Conservation (phyloP, 495 filamentous ascomycete species). For the Bacidia rubella region DNA sequence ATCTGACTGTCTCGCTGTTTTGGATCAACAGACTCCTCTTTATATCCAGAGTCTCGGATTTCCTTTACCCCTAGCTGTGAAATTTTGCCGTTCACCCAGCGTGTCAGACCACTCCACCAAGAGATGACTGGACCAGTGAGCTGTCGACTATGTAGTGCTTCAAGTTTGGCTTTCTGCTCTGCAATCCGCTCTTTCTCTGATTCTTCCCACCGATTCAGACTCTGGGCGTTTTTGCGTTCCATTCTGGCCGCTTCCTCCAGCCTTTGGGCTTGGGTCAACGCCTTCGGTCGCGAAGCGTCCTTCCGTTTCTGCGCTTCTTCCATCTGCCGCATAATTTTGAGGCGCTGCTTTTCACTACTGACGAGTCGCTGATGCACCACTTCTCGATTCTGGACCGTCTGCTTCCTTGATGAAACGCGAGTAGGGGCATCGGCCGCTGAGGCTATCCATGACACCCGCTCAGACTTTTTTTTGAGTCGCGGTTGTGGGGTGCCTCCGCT, state of each 20-base stretch:
- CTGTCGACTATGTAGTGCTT: constrained; percentile 70
- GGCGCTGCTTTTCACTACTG: constrained; percentile 65
- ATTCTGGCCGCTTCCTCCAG: constrained; percentile 70
- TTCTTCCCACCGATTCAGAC: constrained; percentile 86
- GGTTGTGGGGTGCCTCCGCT: constrained; percentile 43
- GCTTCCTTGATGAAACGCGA: constrained; percentile 66
- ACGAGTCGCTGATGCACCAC: constrained; percentile 69
- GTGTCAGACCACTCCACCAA: constrained; percentile 80
- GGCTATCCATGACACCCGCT: constrained; percentile 79
- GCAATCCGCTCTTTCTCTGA: constrained; percentile 76
- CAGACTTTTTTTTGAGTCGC: constrained; percentile 83
- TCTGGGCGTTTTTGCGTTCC: constrained; percentile 77
- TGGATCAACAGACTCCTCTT: constrained; percentile 8
- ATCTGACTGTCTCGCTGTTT: not conserved
- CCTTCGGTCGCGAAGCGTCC: constrained; percentile 57
- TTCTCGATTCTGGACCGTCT: constrained; percentile 76
- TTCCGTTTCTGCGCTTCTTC: constrained; percentile 71
- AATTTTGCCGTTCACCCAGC: constrained; percentile 62
- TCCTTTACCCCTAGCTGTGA: constrained; percentile 51
- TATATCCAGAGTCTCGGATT: constrained; percentile 19
- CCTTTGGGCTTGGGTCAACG: constrained; percentile 82
- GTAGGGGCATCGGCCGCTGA: constrained; percentile 64
- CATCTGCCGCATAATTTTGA: constrained; percentile 71
- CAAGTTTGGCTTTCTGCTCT: constrained; percentile 65
- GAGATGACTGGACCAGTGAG: constrained; percentile 82